Evolutionary conservation across 2,329 filamentous ascomycete genomes (phyloP), one percentile per base, ranked within the genome.

Genomic region (Colletotrichum tanaceti): DNA sequence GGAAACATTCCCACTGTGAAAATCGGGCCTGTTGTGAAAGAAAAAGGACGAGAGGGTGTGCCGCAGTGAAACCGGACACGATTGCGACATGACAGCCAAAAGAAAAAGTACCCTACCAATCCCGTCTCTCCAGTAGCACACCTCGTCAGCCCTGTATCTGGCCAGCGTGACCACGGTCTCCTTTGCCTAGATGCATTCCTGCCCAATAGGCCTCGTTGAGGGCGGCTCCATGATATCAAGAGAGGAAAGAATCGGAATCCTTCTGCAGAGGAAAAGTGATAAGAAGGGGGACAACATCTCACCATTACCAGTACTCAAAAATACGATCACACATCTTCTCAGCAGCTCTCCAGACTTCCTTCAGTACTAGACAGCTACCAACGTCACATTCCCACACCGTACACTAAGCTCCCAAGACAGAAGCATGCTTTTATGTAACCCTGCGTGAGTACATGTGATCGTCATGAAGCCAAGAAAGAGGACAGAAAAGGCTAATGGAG

Each of bases 361-460:
- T 28, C 28, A 7, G 5, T 28, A 28, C 28, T 7, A 28, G 11
- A 11, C 18, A 53, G 16, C n/a, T 13, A 22, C 50, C 39, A n/a
- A 54, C 35, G 32, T n/a, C 32, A 11, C 6, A 24, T 16, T 28
- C 4, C 28, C 7, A 5, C 28, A 28, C 28, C 4, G 11, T 28
- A 9, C 6, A 28, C 10, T 4, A 7, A 54, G 50, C 50, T 32
- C 5, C 28, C 49, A 5, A 20, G 32, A 38, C 35, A 54, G 13
- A 54, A 22, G 4, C 38, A 38, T 22, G 28, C 50, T 13, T 54
- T 22, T 16, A 14, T 54, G 28, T 54, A 32, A 32, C 35, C 50
- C n/a, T 64, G 62, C 11, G 62, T 64, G 35, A 35, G 61, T 35
- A 53, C n/a, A 20, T 24, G 38, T 47, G 46, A 11, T 13, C 24